phyloP scores from a whole-genome alignment of 345 rosid species.

The Gossypium longicalyx region DNA sequence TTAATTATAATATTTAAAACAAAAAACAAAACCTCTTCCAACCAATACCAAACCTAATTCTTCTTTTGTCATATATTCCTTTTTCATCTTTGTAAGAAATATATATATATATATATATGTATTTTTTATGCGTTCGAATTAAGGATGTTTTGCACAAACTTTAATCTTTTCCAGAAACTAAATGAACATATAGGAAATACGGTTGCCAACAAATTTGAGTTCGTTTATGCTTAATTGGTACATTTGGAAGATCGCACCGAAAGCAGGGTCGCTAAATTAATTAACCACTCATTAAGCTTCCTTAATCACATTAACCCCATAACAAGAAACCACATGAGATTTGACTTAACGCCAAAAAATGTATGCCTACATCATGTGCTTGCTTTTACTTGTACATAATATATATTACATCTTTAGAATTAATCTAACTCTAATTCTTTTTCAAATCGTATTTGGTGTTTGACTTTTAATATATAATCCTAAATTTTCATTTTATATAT shows the following conservation, averaged over 20 bases:
- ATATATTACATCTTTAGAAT: background rate
- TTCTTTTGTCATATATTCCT: background rate
- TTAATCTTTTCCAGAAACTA: background rate
- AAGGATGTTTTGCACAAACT: background rate
- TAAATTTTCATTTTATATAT: no score
- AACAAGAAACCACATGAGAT: slow-evolving; percentile 3
- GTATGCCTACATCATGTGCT: background rate
- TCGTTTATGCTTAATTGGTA: background rate
- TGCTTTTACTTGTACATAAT: background rate
- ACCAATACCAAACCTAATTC: background rate
- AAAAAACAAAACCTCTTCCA: no score
- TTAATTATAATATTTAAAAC: no score
- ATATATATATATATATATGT: no score
- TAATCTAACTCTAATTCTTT: background rate
- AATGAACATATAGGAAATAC: background rate
- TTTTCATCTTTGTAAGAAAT: background rate
- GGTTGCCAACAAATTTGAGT: background rate
- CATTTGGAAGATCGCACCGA: background rate
- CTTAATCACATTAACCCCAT: background rate
- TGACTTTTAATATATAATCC: no score
- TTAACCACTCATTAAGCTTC: background rate
- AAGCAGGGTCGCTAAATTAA: background rate
- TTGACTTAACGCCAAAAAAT: background rate
- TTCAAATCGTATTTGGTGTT: no score
- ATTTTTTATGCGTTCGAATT: background rate